These are phyloP conservation scores for Coprinopsis strossmayeri DNA, from an alignment of 768 basidiomycete genomes.

Conservation along the genomic window DNA sequence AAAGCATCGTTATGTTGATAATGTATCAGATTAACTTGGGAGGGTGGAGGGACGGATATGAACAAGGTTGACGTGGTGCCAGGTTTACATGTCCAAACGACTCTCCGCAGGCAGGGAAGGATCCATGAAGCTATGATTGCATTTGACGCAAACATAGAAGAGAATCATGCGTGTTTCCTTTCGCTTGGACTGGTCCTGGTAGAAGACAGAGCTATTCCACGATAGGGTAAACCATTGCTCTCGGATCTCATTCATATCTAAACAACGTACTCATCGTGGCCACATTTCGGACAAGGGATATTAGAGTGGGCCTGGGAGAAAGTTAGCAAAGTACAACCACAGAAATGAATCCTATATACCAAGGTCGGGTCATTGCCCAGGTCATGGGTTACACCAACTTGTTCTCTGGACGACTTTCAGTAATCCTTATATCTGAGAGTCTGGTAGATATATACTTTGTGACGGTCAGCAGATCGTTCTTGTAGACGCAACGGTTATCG, in stretches of 20 bases:
- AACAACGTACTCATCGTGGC: constrained; percentile 69
- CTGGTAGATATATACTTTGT: constrained; percentile 57
- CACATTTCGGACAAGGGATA: constrained; percentile 77
- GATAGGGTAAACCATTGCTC: constrained; percentile 5
- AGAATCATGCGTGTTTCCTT: constrained; percentile 94
- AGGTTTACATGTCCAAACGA: constrained; percentile 9
- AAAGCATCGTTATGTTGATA: no score
- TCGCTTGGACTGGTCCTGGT: constrained; percentile 95
- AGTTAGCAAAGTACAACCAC: background rate
- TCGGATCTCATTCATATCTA: background rate
- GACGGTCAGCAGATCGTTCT: constrained; percentile 88
- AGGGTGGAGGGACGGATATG: background rate
- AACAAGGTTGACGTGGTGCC: background rate
- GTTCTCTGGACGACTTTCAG: constrained; percentile 60
- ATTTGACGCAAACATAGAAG: constrained; percentile 85
- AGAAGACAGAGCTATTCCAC: constrained; percentile 78
- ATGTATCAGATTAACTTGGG: no score
- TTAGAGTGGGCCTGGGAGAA: constrained; percentile 67
- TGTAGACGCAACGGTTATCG: constrained; percentile 86
- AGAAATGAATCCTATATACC: constrained; percentile 31
- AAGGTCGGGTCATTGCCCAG: constrained; percentile 86
- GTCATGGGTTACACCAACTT: constrained; percentile 87
- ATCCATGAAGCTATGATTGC: constrained; percentile 71
- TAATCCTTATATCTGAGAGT: constrained; percentile 15
- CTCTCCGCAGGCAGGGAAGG: constrained; percentile 37